Evolutionary conservation across 371 early-diverging fungal species (phyloP).

Genomic region (Mucor irregularis): DNA sequence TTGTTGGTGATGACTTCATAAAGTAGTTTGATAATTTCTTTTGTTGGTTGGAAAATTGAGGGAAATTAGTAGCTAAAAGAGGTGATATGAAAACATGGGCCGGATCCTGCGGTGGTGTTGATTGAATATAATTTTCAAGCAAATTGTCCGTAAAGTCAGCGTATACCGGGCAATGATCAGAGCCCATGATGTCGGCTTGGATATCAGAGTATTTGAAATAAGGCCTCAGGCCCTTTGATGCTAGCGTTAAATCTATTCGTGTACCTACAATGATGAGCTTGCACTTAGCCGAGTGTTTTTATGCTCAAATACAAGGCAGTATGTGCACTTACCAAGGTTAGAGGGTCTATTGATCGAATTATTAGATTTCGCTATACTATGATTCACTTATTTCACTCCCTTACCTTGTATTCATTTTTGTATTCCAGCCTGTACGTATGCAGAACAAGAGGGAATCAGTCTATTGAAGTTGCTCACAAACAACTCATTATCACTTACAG

Average conservation of each 20-base stretch:
- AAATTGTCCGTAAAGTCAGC: conserved; percentile 44
- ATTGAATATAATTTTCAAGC: too few relatives aligned
- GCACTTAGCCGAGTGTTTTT: not conserved
- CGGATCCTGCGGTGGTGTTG: too few relatives aligned
- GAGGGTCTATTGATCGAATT: conserved; percentile 37
- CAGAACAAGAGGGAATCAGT: too few relatives aligned
- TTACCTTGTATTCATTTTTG: conserved; percentile 68
- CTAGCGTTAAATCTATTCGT: conserved; percentile 84
- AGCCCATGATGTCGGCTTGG: conserved; percentile 68
- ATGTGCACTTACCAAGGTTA: conserved; percentile 56
- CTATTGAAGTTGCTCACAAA: not conserved
- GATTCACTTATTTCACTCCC: conserved; percentile 9
- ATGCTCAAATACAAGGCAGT: not conserved
- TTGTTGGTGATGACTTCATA: not conserved
- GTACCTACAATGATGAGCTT: conserved; percentile 40
- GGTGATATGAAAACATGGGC: conserved; percentile 34
- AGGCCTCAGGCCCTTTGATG: conserved; percentile 52
- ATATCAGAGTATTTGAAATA: conserved; percentile 64
- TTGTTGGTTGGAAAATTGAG: conserved; percentile 63
- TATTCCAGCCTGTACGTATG: conserved; percentile 66
- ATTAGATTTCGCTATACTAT: too few relatives aligned
- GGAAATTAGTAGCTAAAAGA: conserved; percentile 63
- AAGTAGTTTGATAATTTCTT: conserved; percentile 57
- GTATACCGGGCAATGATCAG: conserved; percentile 90
- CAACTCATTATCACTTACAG: too few relatives aligned